Base-by-base conservation (phyloP, 352 stramenopile species). In the Globisporangium uncinulatum region DNA sequence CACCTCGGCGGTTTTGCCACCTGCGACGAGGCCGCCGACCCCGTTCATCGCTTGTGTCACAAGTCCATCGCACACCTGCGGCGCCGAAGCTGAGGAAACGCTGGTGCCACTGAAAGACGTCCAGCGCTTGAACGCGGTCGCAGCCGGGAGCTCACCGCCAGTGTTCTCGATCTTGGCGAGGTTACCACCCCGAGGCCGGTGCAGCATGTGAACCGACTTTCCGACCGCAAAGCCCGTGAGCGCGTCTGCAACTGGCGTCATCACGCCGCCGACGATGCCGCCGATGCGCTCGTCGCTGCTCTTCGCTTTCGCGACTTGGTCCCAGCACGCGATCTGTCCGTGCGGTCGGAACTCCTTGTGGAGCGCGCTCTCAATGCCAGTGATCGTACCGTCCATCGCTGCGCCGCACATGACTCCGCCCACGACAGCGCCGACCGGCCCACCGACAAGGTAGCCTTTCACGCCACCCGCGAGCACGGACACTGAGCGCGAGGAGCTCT, bases 371-470 rank as follows among this genome's bases (percentile, higher is more conserved):
- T 63, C 57, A 19, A 51, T 42, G 20, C 57, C 57, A 37, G 49
- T 58, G 41, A 56, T 63, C n/a, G 54, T 44, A 2, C 41, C 42
- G 49, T 63, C 57, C 41, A 63, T 63, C 3, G 57, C 57, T 6
- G 57, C 42, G 17, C 57, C 57, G 34, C 49, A 32, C 17, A 54
- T 31, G 19, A 63, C 42, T 9, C 57, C 49, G 11, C 49, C 39
- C 9, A 48, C 42, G 13, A 63, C 57, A 8, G 49, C 57, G 3
- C 57, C 57, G 17, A 53, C n/a, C 6, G 57, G 57, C n/a, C 57
- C 49, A 6, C 29, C 49, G 6, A 51, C 19, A 11, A 63, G 17
- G 21, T 46, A 63, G 0, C 57, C 57, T 1, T 46, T 47, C 31
- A 63, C 41, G 7, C 57, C 57, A 9, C 57, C 57, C n/a, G 39